Percentiles rank a stretch among this genome's conserved stretches.
Conservation (phyloP, 2,329 filamentous ascomycete genomes). For the Monosporascus ibericus region DNA sequence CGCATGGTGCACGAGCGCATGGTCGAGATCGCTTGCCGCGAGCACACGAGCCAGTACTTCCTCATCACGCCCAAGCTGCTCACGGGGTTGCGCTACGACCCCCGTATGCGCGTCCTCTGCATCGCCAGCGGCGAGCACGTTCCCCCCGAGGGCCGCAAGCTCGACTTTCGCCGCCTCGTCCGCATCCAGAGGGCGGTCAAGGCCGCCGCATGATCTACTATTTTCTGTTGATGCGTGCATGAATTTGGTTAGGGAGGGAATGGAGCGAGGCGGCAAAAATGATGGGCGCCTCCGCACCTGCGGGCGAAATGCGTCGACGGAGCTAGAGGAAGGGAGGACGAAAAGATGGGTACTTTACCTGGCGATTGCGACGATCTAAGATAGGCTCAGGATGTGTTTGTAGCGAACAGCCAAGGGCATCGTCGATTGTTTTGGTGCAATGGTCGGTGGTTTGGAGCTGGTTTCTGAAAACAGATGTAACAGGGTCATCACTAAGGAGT, state of each 20-base stretch:
- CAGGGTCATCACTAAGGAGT: too few relatives aligned
- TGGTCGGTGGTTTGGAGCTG: too few relatives aligned
- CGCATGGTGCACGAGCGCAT: conserved; percentile 97
- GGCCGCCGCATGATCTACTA: conserved; percentile 13
- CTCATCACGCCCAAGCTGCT: conserved; percentile 96
- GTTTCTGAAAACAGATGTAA: too few relatives aligned
- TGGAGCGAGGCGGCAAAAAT: not conserved
- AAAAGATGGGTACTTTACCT: too few relatives aligned
- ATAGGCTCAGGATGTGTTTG: too few relatives aligned
- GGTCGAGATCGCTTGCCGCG: conserved; percentile 91
- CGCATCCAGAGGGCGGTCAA: conserved; percentile 28
- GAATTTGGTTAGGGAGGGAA: not conserved
- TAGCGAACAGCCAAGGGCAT: too few relatives aligned
- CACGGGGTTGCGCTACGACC: conserved; percentile 76
- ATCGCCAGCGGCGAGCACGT: conserved; percentile 84
- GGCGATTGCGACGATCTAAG: too few relatives aligned
- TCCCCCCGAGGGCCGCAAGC: conserved; percentile 45
- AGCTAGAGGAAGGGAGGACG: too few relatives aligned
- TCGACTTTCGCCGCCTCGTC: conserved; percentile 45
- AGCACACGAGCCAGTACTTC: conserved; percentile 82
- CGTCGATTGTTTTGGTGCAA: too few relatives aligned
- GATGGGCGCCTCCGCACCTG: too few relatives aligned
- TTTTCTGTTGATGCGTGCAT: not conserved
- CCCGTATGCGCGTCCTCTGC: conserved; percentile 86
- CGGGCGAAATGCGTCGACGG: too few relatives aligned